phyloP scores from a whole-genome alignment of 2,329 filamentous ascomycete species.

The Cordyceps pruinosa region DNA sequence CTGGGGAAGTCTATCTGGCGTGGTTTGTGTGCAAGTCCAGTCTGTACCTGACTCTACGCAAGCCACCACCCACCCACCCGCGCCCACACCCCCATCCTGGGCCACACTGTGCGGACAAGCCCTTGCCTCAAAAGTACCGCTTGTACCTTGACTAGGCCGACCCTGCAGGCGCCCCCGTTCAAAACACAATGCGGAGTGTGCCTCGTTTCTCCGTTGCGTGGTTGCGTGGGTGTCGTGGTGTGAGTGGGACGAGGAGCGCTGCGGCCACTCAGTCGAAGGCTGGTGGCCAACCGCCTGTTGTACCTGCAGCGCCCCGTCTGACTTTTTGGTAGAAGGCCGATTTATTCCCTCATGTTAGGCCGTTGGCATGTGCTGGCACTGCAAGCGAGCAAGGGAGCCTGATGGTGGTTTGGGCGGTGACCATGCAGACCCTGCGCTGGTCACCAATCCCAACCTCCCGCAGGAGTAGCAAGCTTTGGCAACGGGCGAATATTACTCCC shows the following conservation, averaged over 20 bases:
- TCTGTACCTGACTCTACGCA: constrained; percentile 9
- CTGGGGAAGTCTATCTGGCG: constrained; percentile 8
- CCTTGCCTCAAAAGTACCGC: background rate
- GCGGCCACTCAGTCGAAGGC: background rate
- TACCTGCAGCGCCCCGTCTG: constrained; percentile 1
- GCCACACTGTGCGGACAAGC: constrained; percentile 9
- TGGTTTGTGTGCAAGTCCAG: background rate
- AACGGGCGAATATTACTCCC: background rate
- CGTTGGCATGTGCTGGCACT: background rate
- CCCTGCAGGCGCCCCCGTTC: background rate
- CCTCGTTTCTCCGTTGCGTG: background rate
- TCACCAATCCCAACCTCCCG: too few relatives aligned
- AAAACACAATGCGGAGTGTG: background rate
- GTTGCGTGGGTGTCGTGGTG: too few relatives aligned
- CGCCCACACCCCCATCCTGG: constrained; percentile 3
- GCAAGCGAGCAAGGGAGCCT: background rate
- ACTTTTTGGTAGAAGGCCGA: background rate
- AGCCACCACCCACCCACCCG: constrained; percentile 1
- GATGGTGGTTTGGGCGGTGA: background rate
- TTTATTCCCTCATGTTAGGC: constrained; percentile 1
- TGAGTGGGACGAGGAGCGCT: constrained; percentile 5
- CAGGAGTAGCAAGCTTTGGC: background rate
- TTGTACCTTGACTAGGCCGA: constrained; percentile 9
- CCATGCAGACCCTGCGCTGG: too few relatives aligned
- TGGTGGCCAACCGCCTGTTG: background rate